Base-by-base conservation (phyloP, 2,329 filamentous ascomycete species). In the Pyricularia pennisetigena region DNA sequence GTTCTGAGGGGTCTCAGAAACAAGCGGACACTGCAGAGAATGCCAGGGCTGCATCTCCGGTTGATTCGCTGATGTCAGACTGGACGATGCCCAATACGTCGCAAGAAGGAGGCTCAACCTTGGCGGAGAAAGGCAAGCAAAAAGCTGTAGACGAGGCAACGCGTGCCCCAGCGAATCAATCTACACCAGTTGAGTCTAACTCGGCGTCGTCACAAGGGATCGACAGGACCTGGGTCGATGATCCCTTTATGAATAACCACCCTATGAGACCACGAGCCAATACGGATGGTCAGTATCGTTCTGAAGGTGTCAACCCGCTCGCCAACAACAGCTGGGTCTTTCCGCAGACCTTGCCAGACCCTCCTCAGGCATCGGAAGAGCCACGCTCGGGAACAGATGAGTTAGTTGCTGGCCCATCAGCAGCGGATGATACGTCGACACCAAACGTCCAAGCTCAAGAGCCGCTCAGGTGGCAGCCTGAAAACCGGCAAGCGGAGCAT, bases 271-370 rank as follows among this genome's bases (percentile, higher is more conserved):
- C 83, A 23, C 80, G 87, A 62, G 81, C 87, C 30, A 79, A 82
- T 66, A 88, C 87, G 0, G 87, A 88, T 72, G 86, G 86, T 0
- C 84, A 84, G 4, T 79, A 78, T 62, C 73, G 75, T 6, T 78
- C 77, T 4, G 76, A 79, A 9, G 75, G 76, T 2, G 77, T 82
- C 67, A 83, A 86, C 66, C 83, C 84, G 0, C 74, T 89, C 20
- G 86, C 82, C 0, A 86, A 86, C 73, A 88, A 88, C 70, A 88
- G 78, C 71, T 90, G 87, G 87, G 82, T 82, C 0, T 89, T 88
- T 71, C 78, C 80, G 24, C 24, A 29, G 28, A 29, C 59, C 3
- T 28, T 29, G 12, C 59, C 59, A 28, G 59, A 62, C 14, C 57
- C 57, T 1, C 26, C 59, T 16, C 26, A 62, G 24, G 24, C 26